phyloP scores from a whole-genome alignment of 305 asterid species.

The Fraxinus sp. region DNA sequence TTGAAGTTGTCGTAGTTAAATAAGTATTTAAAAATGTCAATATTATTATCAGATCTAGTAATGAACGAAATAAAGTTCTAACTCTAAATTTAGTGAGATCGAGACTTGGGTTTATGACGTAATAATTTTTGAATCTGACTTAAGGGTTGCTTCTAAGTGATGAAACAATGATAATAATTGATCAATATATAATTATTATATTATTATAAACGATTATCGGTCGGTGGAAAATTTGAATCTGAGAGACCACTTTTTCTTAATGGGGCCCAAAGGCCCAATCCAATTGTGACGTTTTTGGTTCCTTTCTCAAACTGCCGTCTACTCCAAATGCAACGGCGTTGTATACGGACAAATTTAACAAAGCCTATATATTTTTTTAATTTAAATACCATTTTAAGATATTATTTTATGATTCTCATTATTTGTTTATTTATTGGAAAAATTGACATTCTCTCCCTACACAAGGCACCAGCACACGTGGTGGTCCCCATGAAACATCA shows the following conservation, averaged over 20 bases:
- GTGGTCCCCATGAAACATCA: background rate
- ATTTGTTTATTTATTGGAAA: background rate
- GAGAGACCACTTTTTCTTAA: background rate
- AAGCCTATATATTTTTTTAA: background rate
- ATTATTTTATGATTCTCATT: background rate
- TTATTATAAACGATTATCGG: background rate
- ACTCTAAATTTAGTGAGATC: background rate
- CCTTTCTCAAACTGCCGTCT: background rate
- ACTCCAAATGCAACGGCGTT: background rate
- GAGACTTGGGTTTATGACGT: background rate
- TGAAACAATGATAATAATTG: background rate
- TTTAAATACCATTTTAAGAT: too few relatives aligned
- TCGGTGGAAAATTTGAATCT: background rate
- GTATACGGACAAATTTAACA: constrained; percentile 21
- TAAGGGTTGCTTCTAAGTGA: constrained; percentile 4
- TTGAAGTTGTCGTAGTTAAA: background rate
- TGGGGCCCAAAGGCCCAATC: background rate
- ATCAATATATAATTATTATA: background rate
- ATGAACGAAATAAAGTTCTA: background rate
- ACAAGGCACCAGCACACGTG: background rate
- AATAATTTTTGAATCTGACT: background rate
- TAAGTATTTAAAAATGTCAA: background rate
- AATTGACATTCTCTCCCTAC: background rate
- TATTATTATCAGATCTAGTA: background rate
- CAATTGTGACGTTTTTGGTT: background rate